Evolutionary conservation across 768 basidiomycete species (phyloP).

Genomic region (Kwoniella newhampshirensis): DNA sequence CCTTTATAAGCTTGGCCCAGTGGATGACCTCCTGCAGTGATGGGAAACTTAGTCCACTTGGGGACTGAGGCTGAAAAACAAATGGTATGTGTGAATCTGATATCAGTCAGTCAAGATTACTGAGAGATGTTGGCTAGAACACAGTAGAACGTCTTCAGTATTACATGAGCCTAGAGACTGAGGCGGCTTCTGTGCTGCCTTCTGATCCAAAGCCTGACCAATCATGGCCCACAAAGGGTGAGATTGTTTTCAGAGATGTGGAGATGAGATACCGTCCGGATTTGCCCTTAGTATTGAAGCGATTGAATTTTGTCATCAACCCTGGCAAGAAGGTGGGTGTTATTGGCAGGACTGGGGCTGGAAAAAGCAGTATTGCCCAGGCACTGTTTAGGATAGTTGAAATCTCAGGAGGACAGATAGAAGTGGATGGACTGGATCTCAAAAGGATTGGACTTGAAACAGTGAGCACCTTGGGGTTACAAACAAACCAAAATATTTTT

Average conservation of each 20-base stretch:
- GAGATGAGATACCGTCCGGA: conserved; percentile 68
- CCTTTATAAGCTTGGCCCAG: too few species aligned
- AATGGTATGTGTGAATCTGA: conserved; percentile 23
- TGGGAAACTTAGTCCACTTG: too few species aligned
- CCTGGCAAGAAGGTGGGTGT: conserved; percentile 83
- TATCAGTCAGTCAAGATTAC: neutral
- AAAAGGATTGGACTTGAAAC: conserved; percentile 60
- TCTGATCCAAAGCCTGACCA: conserved; percentile 57
- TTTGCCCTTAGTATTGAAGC: conserved; percentile 74
- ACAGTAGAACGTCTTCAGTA: conserved; percentile 72
- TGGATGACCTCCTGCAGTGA: too few species aligned
- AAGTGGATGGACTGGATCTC: conserved; percentile 56
- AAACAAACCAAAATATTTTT: neutral
- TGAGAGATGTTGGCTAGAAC: conserved; percentile 55
- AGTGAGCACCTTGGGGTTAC: conserved; percentile 24
- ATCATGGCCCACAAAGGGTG: conserved; percentile 72
- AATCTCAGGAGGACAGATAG: conserved; percentile 61
- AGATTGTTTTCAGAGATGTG: conserved; percentile 70
- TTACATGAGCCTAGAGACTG: conserved; percentile 70
- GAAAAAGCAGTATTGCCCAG: conserved; percentile 50
- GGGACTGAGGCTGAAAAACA: conserved; percentile 36
- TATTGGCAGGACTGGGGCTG: conserved; percentile 66
- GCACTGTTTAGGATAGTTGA: conserved; percentile 66
- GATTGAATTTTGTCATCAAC: conserved; percentile 68
- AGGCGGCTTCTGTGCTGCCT: conserved; percentile 62